A percentile compares a stretch with the other conserved stretches of the same genome.
phyloP scores from a whole-genome alignment of 2,329 filamentous ascomycete genomes.

The Penicillium olsonii region DNA sequence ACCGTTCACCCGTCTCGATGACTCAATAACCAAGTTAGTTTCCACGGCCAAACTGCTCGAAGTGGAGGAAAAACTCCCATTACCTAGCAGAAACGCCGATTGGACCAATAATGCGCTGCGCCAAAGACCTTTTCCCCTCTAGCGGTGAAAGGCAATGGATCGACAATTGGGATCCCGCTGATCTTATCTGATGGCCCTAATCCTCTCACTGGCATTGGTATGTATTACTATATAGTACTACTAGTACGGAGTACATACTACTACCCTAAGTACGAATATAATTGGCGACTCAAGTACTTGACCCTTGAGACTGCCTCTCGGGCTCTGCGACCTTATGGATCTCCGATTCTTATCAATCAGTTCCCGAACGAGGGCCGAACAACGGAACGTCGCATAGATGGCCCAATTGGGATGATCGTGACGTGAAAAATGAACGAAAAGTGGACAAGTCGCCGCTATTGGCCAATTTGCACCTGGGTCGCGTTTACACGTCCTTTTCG shows the following conservation, averaged over 20 bases:
- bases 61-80: constrained; percentile 11
- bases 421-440: not conserved
- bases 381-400: constrained; percentile 14
- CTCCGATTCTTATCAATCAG: constrained; percentile 32
- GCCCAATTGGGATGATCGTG: not conserved
- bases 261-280: too few species aligned
- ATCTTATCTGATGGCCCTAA: constrained; percentile 32
- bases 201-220: not conserved
- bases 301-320: not conserved
- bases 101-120: constrained; percentile 16
- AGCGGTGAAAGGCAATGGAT: constrained; percentile 23
- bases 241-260: too few species aligned
- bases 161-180: constrained; percentile 13
- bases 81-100: constrained; percentile 22
- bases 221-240: too few species aligned
- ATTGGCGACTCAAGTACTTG: too few species aligned
- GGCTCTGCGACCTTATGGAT: too few species aligned
- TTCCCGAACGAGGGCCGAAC: constrained; percentile 20
- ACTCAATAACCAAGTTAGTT: constrained; percentile 1
- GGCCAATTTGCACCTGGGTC: not conserved
- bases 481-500: not conserved
- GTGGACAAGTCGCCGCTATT: constrained; percentile 9
- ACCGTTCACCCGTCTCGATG: constrained; percentile 8
- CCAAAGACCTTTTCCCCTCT: constrained; percentile 10
- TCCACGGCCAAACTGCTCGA: constrained; percentile 2